phyloP scores from a whole-genome alignment of 768 basidiomycete genomes.

The Pleurotus eryngii region DNA sequence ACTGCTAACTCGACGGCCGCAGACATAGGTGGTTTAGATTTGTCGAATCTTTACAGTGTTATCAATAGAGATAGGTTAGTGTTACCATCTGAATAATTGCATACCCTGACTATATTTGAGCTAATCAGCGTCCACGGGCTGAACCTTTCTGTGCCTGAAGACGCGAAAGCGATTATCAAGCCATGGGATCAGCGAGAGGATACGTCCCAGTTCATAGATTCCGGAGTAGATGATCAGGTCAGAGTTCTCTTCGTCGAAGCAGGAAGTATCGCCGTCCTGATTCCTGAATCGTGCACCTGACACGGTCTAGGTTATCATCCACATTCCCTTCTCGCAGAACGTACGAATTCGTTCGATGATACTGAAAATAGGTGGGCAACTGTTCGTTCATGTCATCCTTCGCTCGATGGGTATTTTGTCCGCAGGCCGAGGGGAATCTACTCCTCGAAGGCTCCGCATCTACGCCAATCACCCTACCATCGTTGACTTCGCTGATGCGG shows the following conservation, averaged over 20 bases:
- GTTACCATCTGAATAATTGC: neutral
- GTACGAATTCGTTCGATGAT: constrained; percentile 73
- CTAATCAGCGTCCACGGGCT: constrained; percentile 72
- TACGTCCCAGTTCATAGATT: constrained; percentile 62
- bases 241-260: neutral
- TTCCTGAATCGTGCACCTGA: neutral
- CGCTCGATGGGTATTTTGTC: neutral
- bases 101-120: neutral
- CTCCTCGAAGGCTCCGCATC: constrained; percentile 72
- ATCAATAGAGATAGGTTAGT: constrained; percentile 70
- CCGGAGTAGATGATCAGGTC: constrained; percentile 85
- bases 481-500: constrained; percentile 74
- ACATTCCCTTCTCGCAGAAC: constrained; percentile 76
- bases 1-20: constrained; percentile 38
- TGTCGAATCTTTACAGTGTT: constrained; percentile 52
- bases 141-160: constrained; percentile 77
- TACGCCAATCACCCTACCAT: constrained; percentile 74
- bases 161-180: constrained; percentile 74
- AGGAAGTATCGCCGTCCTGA: neutral
- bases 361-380: constrained; percentile 67
- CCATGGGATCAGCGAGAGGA: constrained; percentile 79
- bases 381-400: neutral
- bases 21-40: constrained; percentile 43
- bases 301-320: constrained; percentile 63
- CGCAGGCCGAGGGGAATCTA: constrained; percentile 71